Evolutionary conservation across 148 eudicot species (phyloP).

Genomic region (Spergularia marina): DNA sequence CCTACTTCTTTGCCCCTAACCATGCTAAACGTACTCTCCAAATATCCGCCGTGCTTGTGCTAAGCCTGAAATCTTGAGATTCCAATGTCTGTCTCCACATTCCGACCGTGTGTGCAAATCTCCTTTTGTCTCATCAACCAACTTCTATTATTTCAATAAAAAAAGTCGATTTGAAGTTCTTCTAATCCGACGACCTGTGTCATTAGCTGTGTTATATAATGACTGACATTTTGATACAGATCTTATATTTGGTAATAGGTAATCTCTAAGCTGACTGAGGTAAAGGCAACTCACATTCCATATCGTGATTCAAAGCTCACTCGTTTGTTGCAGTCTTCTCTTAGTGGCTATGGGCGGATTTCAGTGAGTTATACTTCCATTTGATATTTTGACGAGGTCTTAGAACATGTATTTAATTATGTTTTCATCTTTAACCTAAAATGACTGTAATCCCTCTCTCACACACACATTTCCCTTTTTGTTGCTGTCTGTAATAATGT

Average conservation of each 20-base stretch:
- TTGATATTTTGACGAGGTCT: background rate
- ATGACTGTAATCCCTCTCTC: too few relatives aligned
- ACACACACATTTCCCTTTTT: background rate
- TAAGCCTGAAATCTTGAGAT: too few relatives aligned
- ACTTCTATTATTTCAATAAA: background rate
- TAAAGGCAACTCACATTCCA: slow-evolving; percentile 69
- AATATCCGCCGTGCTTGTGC: too few relatives aligned
- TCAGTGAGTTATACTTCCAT: slow-evolving; percentile 50
- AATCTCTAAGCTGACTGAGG: slow-evolving; percentile 70
- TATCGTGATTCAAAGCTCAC: slow-evolving; percentile 81
- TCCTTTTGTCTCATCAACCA: too few relatives aligned
- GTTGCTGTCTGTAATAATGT: background rate
- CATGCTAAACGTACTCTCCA: too few relatives aligned
- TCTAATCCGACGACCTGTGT: background rate
- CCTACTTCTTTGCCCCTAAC: too few relatives aligned
- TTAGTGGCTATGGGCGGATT: slow-evolving; percentile 73
- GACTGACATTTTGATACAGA: background rate
- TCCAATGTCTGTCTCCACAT: too few relatives aligned
- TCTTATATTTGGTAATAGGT: slow-evolving; percentile 37
- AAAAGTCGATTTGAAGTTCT: background rate
- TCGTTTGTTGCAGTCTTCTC: slow-evolving; percentile 73
- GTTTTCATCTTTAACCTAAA: too few relatives aligned
- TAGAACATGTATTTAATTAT: too few relatives aligned
- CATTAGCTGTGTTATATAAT: background rate
- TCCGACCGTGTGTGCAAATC: too few relatives aligned